phyloP scores from a whole-genome alignment of 345 rosid species.

The Clarkia xantiana region DNA sequence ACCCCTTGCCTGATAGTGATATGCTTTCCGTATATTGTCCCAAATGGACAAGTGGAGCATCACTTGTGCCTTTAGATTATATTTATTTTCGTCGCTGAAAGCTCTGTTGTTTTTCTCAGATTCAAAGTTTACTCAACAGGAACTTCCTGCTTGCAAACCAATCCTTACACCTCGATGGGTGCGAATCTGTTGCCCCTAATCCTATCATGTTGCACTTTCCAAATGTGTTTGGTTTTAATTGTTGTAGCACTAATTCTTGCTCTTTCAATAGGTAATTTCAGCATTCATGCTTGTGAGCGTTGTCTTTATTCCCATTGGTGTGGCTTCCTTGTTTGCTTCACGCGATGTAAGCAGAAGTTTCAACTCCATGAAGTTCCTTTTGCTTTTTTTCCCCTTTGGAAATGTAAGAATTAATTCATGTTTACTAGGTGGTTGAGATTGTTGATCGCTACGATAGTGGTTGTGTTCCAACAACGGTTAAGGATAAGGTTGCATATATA shows the following conservation, averaged over 20 bases:
- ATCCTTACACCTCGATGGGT: conserved; percentile 96
- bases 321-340: conserved; percentile 81
- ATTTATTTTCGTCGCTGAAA: not conserved
- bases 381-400: not conserved
- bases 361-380: conserved; percentile 1
- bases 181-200: conserved; percentile 6
- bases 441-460: conserved; percentile 60
- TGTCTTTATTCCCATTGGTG: conserved; percentile 89
- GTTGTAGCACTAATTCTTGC: not conserved
- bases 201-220: not conserved
- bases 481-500: conserved; percentile 48
- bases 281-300: conserved; percentile 82
- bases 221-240: not conserved
- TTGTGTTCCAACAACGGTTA: conserved; percentile 44
- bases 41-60: too few relatives aligned
- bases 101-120: conserved; percentile 30
- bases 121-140: conserved; percentile 90
- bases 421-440: conserved; percentile 73
- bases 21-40: too few relatives aligned
- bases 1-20: too few relatives aligned
- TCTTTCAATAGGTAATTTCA: conserved; percentile 55
- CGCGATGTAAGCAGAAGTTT: conserved; percentile 31
- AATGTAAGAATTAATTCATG: not conserved
- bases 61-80: not conserved
- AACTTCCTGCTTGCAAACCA: conserved; percentile 98